phyloP scores from a whole-genome alignment of 495 filamentous ascomycete species.

The Trichocladium uniseriatum region DNA sequence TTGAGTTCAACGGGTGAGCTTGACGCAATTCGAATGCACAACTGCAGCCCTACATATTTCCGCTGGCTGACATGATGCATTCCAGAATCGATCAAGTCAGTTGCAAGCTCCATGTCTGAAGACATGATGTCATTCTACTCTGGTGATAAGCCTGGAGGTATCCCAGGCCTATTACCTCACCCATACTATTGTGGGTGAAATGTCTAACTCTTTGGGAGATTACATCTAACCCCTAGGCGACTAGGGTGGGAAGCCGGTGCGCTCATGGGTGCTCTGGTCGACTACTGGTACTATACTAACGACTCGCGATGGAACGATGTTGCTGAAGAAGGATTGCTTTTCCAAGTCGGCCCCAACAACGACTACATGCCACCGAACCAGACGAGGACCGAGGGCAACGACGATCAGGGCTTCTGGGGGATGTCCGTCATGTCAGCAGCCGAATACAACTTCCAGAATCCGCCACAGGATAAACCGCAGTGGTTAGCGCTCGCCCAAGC shows the following conservation, averaged over 20 bases:
- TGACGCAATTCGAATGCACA: background rate
- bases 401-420: slow-evolving; percentile 62
- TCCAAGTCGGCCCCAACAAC: slow-evolving; percentile 47
- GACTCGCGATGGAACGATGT: slow-evolving; percentile 52
- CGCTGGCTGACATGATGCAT: background rate
- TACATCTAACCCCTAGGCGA: slow-evolving; percentile 9
- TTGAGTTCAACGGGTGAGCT: slow-evolving; percentile 23
- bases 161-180: slow-evolving; percentile 31
- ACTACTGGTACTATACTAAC: slow-evolving; percentile 59
- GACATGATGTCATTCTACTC: slow-evolving; percentile 64
- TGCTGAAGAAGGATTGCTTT: slow-evolving; percentile 46
- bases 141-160: slow-evolving; percentile 52
- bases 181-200: slow-evolving; percentile 36
- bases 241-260: slow-evolving; percentile 75
- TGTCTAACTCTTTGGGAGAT: background rate
- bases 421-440: slow-evolving; percentile 58
- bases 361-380: slow-evolving; percentile 60
- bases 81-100: slow-evolving; percentile 56
- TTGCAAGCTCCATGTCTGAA: slow-evolving; percentile 48
- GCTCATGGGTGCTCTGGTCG: slow-evolving; percentile 54
- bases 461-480: slow-evolving; percentile 47
- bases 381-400: slow-evolving; percentile 53
- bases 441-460: slow-evolving; percentile 53
- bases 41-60: no score
- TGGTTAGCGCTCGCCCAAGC: slow-evolving; percentile 75